Percentiles rank a stretch among this genome's conserved stretches.
Evolutionary conservation across 495 filamentous ascomycete species (phyloP).

Genomic region (Glarea lozoyensis): DNA sequence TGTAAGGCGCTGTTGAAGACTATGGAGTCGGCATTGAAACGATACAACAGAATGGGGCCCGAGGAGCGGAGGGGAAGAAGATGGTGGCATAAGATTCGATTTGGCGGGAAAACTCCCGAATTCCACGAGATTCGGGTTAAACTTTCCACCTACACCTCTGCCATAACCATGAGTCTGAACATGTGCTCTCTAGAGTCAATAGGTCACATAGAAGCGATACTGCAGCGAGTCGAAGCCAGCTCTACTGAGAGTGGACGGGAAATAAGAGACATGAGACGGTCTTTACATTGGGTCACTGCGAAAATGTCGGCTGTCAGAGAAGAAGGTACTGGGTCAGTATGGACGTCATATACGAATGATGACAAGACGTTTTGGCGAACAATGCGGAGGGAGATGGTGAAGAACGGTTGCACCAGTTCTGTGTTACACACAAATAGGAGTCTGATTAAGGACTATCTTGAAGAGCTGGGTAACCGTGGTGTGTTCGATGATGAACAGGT

Average conservation of each 20-base stretch:
- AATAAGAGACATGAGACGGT: too few species aligned
- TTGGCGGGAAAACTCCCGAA: constrained; percentile 2
- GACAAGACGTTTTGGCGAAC: constrained; percentile 8
- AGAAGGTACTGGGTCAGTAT: not conserved
- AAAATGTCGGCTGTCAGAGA: constrained; percentile 5
- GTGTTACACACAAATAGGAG: constrained; percentile 7
- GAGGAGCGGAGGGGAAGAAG: not conserved
- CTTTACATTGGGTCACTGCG: constrained; percentile 12
- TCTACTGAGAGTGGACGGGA: too few species aligned
- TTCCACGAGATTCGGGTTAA: constrained; percentile 2
- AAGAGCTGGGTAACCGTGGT: constrained; percentile 6
- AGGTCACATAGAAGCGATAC: not conserved
- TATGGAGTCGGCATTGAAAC: not conserved
- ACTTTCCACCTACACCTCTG: constrained; percentile 3
- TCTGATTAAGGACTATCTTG: constrained; percentile 6
- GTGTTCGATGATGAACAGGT: constrained; percentile 10
- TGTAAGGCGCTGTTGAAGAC: not conserved
- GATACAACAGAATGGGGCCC: constrained; percentile 1
- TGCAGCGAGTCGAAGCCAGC: too few species aligned
- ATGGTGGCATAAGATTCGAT: constrained; percentile 6
- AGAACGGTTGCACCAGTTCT: constrained; percentile 1
- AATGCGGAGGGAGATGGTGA: constrained; percentile 5
- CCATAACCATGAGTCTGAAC: constrained; percentile 4
- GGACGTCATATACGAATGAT: constrained; percentile 4
- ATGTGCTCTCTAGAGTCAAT: not conserved